phyloP scores from a whole-genome alignment of 2,329 filamentous ascomycete species.

The Periglandula ipomoeae region DNA sequence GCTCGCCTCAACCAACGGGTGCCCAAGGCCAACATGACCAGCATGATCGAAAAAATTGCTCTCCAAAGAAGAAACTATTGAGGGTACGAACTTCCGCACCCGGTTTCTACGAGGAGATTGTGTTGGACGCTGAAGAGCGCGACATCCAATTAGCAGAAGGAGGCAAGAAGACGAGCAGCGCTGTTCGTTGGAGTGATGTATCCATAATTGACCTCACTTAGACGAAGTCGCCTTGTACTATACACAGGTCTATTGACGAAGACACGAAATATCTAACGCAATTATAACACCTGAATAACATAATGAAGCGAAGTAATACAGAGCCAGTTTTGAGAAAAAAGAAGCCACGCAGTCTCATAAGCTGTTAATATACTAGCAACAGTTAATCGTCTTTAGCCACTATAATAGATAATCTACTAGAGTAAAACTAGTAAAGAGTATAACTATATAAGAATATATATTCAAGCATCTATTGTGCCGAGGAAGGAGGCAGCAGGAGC shows the following conservation, averaged over 20 bases:
- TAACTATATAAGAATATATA: no score
- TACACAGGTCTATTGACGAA: background rate
- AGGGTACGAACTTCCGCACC: constrained; percentile 25
- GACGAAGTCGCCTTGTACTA: background rate
- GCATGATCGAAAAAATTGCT: constrained; percentile 1
- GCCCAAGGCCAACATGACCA: constrained; percentile 3
- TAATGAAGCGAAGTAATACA: no score
- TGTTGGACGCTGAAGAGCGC: constrained; percentile 17
- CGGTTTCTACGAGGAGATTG: constrained; percentile 30
- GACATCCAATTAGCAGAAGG: constrained; percentile 14
- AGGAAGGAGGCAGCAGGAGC: no score
- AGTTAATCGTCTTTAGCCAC: no score
- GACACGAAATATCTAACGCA: background rate
- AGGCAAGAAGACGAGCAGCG: constrained; percentile 11
- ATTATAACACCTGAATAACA: no score
- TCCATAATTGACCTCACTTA: constrained; percentile 24
- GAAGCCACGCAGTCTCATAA: no score
- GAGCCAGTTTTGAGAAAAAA: no score
- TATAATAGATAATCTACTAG: no score
- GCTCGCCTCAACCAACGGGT: background rate
- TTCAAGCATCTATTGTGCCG: no score
- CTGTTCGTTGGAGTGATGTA: constrained; percentile 23
- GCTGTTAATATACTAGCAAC: no score
- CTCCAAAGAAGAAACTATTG: constrained; percentile 29
- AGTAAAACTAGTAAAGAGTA: no score